Evolutionary conservation across 2,329 filamentous ascomycete genomes (phyloP).

Genomic region (Chaetomium globosum): DNA sequence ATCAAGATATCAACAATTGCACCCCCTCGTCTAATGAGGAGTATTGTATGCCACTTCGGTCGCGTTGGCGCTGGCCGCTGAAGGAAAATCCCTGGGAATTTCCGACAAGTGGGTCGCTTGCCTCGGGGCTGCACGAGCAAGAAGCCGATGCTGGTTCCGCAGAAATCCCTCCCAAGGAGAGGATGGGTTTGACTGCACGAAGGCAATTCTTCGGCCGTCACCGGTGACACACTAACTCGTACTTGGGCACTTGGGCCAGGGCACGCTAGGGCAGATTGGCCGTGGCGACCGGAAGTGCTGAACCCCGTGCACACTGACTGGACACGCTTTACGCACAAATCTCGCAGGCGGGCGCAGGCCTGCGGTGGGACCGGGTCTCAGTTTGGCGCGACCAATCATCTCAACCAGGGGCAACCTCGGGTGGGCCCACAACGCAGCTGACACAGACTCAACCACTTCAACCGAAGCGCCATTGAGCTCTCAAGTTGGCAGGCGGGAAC

Average conservation of each 20-base stretch:
- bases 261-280: neutral
- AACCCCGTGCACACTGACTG: slow-evolving; percentile 22
- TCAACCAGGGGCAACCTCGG: neutral
- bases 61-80: neutral
- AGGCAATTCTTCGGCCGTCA: neutral
- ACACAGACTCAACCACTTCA: neutral
- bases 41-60: neutral
- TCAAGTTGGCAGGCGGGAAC: neutral
- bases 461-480: neutral
- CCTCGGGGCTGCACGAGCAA: neutral
- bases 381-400: neutral
- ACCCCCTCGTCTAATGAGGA: neutral
- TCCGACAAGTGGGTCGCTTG: neutral
- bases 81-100: neutral
- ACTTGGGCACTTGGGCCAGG: too few relatives aligned
- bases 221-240: neutral
- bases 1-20: neutral
- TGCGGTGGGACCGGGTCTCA: neutral
- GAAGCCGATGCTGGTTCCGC: neutral
- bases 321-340: slow-evolving; percentile 34
- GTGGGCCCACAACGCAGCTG: slow-evolving; percentile 1
- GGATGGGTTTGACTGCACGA: neutral
- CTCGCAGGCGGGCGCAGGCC: slow-evolving; percentile 24
- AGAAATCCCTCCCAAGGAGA: neutral
- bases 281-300: neutral